Conservation (phyloP, 2,329 filamentous ascomycete genomes). For the Neonectria hederae region DNA sequence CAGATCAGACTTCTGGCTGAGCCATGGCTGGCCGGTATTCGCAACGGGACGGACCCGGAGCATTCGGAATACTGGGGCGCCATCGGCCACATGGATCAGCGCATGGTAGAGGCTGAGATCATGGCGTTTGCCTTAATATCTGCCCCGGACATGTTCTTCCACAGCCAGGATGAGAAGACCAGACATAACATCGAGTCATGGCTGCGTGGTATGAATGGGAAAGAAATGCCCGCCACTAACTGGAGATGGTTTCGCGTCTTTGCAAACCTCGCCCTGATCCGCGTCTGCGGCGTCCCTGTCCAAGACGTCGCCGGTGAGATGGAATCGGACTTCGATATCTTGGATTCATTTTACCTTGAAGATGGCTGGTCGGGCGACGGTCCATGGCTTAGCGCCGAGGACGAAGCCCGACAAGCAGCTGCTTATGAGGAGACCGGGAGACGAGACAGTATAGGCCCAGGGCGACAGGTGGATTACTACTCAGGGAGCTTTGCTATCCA, state of each 20-base stretch:
- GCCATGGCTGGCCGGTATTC: conserved; percentile 46
- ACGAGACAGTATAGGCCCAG: conserved; percentile 35
- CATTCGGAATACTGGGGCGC: conserved; percentile 58
- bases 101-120: conserved; percentile 65
- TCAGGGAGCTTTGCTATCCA: conserved; percentile 65
- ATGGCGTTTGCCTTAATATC: conserved; percentile 58
- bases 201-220: conserved; percentile 54
- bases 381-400: conserved; percentile 46
- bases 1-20: conserved; percentile 24
- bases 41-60: conserved; percentile 47
- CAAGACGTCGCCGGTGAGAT: conserved; percentile 50
- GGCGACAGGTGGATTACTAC: conserved; percentile 60
- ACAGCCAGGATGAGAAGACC: conserved; percentile 42
- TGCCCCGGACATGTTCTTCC: conserved; percentile 46
- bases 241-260: conserved; percentile 65
- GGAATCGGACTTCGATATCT: conserved; percentile 51
- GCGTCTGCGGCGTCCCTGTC: conserved; percentile 50
- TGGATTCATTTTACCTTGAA: conserved; percentile 56
- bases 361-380: conserved; percentile 61
- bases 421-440: conserved; percentile 27
- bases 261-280: conserved; percentile 56
- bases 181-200: conserved; percentile 51
- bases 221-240: conserved; percentile 58
- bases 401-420: conserved; percentile 23
- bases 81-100: conserved; percentile 56